Evolutionary conservation across 495 filamentous ascomycete species (phyloP).

Genomic region (Penicillium antarcticum): DNA sequence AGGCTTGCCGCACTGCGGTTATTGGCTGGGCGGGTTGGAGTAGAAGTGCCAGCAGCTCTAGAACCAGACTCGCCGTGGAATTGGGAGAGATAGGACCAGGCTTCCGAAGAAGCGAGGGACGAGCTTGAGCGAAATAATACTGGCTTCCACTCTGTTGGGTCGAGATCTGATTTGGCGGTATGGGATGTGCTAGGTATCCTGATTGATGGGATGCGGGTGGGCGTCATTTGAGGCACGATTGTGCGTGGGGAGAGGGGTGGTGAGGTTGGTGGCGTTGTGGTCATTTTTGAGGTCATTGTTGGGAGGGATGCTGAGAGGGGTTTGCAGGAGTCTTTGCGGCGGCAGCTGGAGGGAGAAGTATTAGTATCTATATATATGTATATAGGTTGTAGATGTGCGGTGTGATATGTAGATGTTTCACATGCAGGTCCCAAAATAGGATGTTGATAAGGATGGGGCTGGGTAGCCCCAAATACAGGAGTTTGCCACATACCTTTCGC

Average conservation of each 20-base stretch:
- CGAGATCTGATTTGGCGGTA: slow-evolving; percentile 48
- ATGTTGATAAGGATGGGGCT: slow-evolving; percentile 7
- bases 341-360: slow-evolving; percentile 37
- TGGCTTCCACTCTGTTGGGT: slow-evolving; percentile 59
- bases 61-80: slow-evolving; percentile 31
- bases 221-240: slow-evolving; percentile 44
- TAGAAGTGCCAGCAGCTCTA: slow-evolving; percentile 11
- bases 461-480: neutral
- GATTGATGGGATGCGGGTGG: slow-evolving; percentile 30
- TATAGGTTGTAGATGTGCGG: no score
- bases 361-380: slow-evolving; percentile 6
- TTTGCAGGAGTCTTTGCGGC: slow-evolving; percentile 50
- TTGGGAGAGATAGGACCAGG: slow-evolving; percentile 47
- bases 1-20: slow-evolving; percentile 34
- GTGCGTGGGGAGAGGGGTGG: slow-evolving; percentile 38
- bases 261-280: slow-evolving; percentile 30
- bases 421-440: slow-evolving; percentile 6
- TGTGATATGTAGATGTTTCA: neutral
- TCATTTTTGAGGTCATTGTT: slow-evolving; percentile 4
- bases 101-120: slow-evolving; percentile 40
- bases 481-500: slow-evolving; percentile 43
- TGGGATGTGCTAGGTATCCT: slow-evolving; percentile 41
- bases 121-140: slow-evolving; percentile 31
- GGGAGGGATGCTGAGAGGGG: slow-evolving; percentile 42
- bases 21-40: slow-evolving; percentile 26